Evolutionary conservation across 164 flowering plant genomes (phyloP).

Genomic region (Kingdonia uniflora): DNA sequence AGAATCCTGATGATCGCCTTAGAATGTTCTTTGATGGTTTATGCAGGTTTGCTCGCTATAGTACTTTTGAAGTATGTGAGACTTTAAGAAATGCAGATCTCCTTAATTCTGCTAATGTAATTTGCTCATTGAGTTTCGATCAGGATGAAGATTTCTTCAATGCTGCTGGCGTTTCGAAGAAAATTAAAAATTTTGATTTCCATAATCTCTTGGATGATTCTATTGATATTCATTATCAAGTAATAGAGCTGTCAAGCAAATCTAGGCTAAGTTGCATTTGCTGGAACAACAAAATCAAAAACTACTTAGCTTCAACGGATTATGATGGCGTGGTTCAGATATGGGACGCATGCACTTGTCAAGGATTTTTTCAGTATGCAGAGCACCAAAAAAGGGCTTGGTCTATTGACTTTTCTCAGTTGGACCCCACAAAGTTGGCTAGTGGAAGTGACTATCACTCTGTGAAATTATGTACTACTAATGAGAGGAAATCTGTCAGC

Average conservation of each 20-base stretch:
- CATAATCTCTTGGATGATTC: background rate
- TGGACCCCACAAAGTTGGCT: slow-evolving; percentile 2
- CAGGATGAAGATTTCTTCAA: background rate
- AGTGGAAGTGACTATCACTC: slow-evolving; percentile 4
- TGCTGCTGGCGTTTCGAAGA: background rate
- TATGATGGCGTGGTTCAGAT: slow-evolving; percentile 4
- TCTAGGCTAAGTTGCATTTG: background rate
- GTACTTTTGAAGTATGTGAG: background rate
- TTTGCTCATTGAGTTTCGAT: slow-evolving; percentile 4
- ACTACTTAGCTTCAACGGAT: slow-evolving; percentile 1
- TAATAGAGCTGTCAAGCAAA: slow-evolving; percentile 2
- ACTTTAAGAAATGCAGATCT: background rate
- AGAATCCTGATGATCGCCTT: slow-evolving; percentile 31
- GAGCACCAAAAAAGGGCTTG: background rate
- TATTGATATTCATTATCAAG: slow-evolving; percentile 2
- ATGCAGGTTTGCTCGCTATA: background rate
- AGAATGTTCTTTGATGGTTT: slow-evolving; percentile 20
- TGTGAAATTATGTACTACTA: slow-evolving; percentile 1
- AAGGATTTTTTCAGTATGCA: background rate
- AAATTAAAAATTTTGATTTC: slow-evolving; percentile 1
- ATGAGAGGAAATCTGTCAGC: background rate
- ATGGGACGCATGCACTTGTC: slow-evolving; percentile 1
- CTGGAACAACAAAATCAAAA: slow-evolving; percentile 2
- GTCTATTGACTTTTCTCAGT: slow-evolving; percentile 1
- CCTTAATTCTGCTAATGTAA: background rate